Base-by-base conservation (phyloP, 2,329 filamentous ascomycete species). In the Dissoconium aciculare region DNA sequence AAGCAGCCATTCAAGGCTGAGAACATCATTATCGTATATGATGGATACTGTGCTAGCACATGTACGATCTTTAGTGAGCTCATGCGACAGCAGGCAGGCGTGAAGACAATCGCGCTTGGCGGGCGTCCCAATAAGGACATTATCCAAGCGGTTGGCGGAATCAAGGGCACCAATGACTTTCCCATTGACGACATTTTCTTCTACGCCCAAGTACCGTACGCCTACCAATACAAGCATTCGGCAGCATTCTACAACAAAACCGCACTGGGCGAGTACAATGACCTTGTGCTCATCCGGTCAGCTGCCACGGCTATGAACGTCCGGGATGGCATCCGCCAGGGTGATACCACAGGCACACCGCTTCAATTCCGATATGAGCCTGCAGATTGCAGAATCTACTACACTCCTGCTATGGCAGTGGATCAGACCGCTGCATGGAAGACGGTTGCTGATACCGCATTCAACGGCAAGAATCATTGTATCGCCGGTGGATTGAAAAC, bases 1-100 rank as follows among this genome's bases (percentile, higher is more conserved):
- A 55, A 28, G 2, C 42, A 62, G 39, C 69, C 68, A 2, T 75
- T 75, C 46, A 58, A 55, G 1, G 55, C 68, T 2, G 65, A 73
- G 34, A 63, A 75, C 45, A 64, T 75, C 26, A 56, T 74, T 24
- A 51, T 74, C 11, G 56, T 55, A 1, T 50, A 47, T 21, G 60
- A 63, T 31, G 59, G 59, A 33, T 58, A 58, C 51, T 63, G 60
- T 42, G 56, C 57, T 2, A 57, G 52, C 1, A 62, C 59, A n/a
- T 63, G 60, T 45, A 55, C 58, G 24, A 57, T 63, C 35, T 59
- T 57, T 36, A 46, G 50, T n/a, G 59, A 63, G 35, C 45, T 63
- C 3, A 56, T 63, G 45, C 55, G 56, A 12, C 56, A 58, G 28
- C 58, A 62, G 46, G 59, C 51, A 6, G 54, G 51, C 15, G 53